Conservation (phyloP, 352 stramenopile genomes). For the Globisporangium lucens region DNA sequence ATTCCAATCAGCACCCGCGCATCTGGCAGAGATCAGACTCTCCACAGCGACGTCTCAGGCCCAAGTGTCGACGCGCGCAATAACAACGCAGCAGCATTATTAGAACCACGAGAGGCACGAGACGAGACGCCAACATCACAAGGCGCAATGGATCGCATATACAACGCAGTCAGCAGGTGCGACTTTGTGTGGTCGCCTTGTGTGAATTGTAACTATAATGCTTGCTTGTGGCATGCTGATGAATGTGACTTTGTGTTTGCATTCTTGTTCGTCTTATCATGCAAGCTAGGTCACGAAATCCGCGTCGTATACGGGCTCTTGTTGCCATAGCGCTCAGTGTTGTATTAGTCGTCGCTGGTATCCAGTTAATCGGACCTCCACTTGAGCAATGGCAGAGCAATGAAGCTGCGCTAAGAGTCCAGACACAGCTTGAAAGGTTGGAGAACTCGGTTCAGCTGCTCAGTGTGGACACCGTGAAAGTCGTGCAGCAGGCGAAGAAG, state of each 20-base stretch:
- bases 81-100: neutral
- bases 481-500: constrained; percentile 8
- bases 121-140: neutral
- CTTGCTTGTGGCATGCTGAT: neutral
- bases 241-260: neutral
- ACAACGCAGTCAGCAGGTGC: neutral
- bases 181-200: neutral
- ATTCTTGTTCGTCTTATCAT: neutral
- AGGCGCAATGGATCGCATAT: neutral
- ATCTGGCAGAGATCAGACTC: neutral
- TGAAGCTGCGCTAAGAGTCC: neutral
- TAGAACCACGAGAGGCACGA: neutral
- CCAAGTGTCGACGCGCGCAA: neutral
- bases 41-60: neutral
- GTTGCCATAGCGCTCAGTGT: neutral
- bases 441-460: constrained; percentile 10
- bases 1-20: neutral
- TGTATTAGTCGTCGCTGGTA: neutral
- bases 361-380: constrained; percentile 4
- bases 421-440: neutral
- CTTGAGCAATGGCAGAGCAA: constrained; percentile 17
- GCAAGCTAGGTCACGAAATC: neutral
- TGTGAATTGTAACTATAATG: neutral
- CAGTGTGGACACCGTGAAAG: constrained; percentile 6
- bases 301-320: neutral